A percentile compares a stretch with the other conserved stretches of the same genome.
Conservation (phyloP, 2,329 filamentous ascomycete genomes). For the Xenoacremonium recifei region DNA sequence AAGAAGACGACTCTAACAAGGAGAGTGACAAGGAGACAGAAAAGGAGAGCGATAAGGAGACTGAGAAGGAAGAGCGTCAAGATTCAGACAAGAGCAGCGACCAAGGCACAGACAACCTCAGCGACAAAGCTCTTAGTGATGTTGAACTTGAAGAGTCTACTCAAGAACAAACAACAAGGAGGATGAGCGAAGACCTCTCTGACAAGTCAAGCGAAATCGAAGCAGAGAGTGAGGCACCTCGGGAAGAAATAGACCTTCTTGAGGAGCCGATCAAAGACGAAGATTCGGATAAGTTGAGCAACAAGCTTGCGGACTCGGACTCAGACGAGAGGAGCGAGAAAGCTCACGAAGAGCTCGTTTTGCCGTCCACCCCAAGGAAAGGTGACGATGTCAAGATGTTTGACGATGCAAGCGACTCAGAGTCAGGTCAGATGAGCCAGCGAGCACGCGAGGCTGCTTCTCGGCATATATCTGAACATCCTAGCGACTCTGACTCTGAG, state of each 20-base stretch:
- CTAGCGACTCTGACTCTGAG: too few relatives aligned
- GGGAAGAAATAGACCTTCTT: background rate
- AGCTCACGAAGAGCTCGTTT: background rate
- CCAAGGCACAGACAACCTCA: background rate
- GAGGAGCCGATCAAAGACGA: background rate
- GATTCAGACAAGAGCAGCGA: background rate
- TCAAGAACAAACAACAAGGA: background rate
- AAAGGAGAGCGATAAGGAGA: background rate
- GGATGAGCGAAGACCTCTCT: background rate
- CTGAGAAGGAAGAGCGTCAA: background rate
- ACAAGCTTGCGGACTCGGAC: background rate
- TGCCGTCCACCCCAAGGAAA: background rate
- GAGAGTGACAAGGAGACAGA: slow-evolving; percentile 1
- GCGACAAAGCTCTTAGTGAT: background rate
- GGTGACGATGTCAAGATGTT: background rate
- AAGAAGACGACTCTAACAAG: slow-evolving; percentile 1
- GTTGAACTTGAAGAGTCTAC: background rate
- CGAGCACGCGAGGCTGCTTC: background rate
- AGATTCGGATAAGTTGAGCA: background rate
- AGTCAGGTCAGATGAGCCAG: background rate
- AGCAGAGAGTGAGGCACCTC: background rate
- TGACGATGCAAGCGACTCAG: background rate
- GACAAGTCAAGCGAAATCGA: background rate
- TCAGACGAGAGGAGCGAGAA: background rate
- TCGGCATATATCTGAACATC: too few relatives aligned